Base-by-base conservation (phyloP, 495 filamentous ascomycete species). In the Annulohypoxylon bovei region DNA sequence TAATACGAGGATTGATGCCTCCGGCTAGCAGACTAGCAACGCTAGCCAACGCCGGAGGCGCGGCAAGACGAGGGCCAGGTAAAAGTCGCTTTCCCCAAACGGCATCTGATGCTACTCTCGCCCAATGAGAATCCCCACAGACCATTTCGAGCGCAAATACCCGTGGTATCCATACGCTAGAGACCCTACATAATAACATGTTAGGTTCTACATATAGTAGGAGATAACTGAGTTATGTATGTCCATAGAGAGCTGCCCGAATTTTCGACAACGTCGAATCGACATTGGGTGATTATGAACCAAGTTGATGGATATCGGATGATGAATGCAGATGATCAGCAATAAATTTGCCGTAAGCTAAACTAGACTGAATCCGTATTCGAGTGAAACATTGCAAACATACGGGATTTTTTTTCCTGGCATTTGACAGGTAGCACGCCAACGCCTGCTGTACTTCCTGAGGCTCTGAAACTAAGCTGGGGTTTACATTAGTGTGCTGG, bases 1-100 rank as follows among this genome's bases (percentile, higher is more conserved):
- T n/a, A 72, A 72, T 72, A 72, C 70, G 70, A 72, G 70, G 35
- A 68, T 64, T 61, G 37, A 35, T 37, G 62, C 65, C 37, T 65
- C 40, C n/a, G 23, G 49, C 47, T 65, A 72, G 47, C 55, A 50
- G 54, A 59, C 54, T 68, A 72, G 39, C 49, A 42, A 49, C 59
- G 56, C 30, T 42, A 42, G 22, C 12, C 14, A 14, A 59, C 37
- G 39, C 27, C 52, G 62, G 44, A 28, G 28, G 47, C 20, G 55
- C 35, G 35, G 58, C 40, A 68, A 68, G 58, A 68, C 46, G 60
- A 62, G 59, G 44, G 30, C 25, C 37, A 72, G 68, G 58, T 44
- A 60, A 67, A 63, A 57, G 42, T 65, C 60, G 64, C 54, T 72
- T 72, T 72, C 70, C 70, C 37, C 46, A 72, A 72, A 60, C 12